Evolutionary conservation across 129 eudicot species (phyloP).

Genomic region (Sambucus nigra): DNA sequence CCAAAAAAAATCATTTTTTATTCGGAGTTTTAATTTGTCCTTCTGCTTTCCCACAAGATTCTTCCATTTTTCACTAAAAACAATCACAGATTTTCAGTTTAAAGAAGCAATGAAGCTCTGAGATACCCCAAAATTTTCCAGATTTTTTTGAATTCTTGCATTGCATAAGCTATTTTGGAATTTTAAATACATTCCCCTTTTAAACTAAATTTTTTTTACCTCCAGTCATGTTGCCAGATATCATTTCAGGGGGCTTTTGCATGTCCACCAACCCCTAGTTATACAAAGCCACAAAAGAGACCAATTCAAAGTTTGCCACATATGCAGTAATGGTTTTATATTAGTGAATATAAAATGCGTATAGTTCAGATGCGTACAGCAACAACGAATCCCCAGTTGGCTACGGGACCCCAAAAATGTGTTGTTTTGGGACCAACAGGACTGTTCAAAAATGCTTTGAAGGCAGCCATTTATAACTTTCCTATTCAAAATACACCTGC

Average conservation of each 20-base stretch:
- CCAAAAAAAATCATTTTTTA: too few relatives aligned
- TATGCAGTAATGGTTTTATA: background rate
- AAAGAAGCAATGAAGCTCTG: too few relatives aligned
- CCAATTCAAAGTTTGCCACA: background rate
- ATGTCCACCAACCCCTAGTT: conserved; percentile 77
- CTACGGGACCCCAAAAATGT: conserved; percentile 94
- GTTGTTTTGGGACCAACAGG: conserved; percentile 94
- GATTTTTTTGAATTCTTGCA: too few relatives aligned
- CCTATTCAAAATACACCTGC: conserved; percentile 13
- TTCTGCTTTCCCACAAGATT: too few relatives aligned
- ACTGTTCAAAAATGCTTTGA: conserved; percentile 67
- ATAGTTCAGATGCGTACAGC: conserved; percentile 49
- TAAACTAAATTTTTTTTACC: conserved; percentile 28
- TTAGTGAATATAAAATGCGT: background rate
- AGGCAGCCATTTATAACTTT: conserved; percentile 45
- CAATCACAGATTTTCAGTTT: too few relatives aligned
- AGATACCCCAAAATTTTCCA: too few relatives aligned
- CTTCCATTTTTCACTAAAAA: too few relatives aligned
- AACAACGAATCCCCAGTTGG: conserved; percentile 85
- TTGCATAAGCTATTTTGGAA: too few relatives aligned
- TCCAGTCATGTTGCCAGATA: conserved; percentile 93
- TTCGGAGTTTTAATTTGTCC: too few relatives aligned
- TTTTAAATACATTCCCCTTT: background rate
- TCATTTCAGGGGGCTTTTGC: conserved; percentile 81
- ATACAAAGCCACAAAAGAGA: background rate